Conservation (phyloP, 2,329 filamentous ascomycete genomes). For the Verticillium zaregamsianum region DNA sequence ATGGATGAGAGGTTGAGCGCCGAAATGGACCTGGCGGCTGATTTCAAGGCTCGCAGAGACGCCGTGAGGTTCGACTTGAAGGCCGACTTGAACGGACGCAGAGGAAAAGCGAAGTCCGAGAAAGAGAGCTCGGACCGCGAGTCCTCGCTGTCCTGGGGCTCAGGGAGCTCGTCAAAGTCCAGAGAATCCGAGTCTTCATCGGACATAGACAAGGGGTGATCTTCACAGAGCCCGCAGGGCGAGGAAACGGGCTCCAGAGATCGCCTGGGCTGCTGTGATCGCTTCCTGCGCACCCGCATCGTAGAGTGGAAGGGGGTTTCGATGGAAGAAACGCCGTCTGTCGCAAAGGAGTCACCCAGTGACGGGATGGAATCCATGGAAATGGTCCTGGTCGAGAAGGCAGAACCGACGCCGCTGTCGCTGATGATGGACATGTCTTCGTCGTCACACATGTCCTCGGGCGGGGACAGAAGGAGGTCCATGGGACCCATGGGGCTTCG, state of each 20-base stretch:
- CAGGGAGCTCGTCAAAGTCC: slow-evolving; percentile 21
- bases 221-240: slow-evolving; percentile 46
- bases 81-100: slow-evolving; percentile 49
- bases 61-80: slow-evolving; percentile 69
- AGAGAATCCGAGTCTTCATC: slow-evolving; percentile 46
- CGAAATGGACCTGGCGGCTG: slow-evolving; percentile 61
- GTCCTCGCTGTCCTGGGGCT: slow-evolving; percentile 23
- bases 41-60: slow-evolving; percentile 59
- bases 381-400: slow-evolving; percentile 49
- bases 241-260: slow-evolving; percentile 52
- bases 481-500: slow-evolving; percentile 54
- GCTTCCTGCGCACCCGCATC: slow-evolving; percentile 23
- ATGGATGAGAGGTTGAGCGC: slow-evolving; percentile 59
- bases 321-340: slow-evolving; percentile 43
- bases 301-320: slow-evolving; percentile 42
- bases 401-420: slow-evolving; percentile 49
- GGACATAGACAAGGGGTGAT: slow-evolving; percentile 45
- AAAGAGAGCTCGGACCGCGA: slow-evolving; percentile 25
- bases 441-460: slow-evolving; percentile 52
- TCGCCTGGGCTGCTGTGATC: slow-evolving; percentile 35
- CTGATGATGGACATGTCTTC: slow-evolving; percentile 35
- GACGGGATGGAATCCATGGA: slow-evolving; percentile 61
- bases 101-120: slow-evolving; percentile 26
- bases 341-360: slow-evolving; percentile 49
- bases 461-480: slow-evolving; percentile 56